phyloP scores from a whole-genome alignment of 306 rosid genomes.

The Medicago truncatula region MtrunA17r5.0-ANR NC_053045.1:13567501-13568000 shows the following conservation, averaged over 20 bases:
- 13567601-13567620: too few relatives aligned
- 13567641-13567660: background rate
- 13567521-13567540: too few relatives aligned
- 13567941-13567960: background rate
- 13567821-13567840: constrained; percentile 62
- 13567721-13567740: background rate
- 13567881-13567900: constrained; percentile 61
- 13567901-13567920: constrained; percentile 57
- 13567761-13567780: constrained; percentile 15
- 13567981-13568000: constrained; percentile 26
- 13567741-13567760: background rate
- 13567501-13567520: too few relatives aligned
- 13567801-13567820: constrained; percentile 53
- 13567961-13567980: constrained; percentile 1
- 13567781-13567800: constrained; percentile 22
- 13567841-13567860: constrained; percentile 57
- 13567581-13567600: too few relatives aligned
- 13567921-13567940: constrained; percentile 33
- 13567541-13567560: too few relatives aligned
- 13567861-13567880: constrained; percentile 68
- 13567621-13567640: too few relatives aligned
- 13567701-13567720: background rate
- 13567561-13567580: too few relatives aligned
- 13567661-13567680: constrained; percentile 5
- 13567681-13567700: background rate